These are phyloP conservation scores for Isoetes taiwanensis DNA, from an alignment of 75 land plant genomes.

Conservation along the genomic window DNA sequence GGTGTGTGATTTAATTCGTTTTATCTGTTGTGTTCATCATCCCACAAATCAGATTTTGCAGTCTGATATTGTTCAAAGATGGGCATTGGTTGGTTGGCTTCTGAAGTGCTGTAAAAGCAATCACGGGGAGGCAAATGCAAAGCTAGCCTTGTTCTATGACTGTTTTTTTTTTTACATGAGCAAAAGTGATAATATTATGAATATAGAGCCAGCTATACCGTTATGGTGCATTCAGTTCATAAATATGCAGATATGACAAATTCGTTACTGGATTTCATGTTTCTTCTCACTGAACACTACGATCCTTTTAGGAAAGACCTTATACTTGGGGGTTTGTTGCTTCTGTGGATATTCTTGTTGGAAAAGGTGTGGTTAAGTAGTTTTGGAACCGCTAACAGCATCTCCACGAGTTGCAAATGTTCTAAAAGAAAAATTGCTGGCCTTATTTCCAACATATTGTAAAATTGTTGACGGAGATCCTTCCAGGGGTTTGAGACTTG, in stretches of 20 bases:
- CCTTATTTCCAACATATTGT: constrained; percentile 12
- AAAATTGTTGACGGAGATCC: constrained; percentile 11
- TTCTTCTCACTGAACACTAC: constrained; percentile 63
- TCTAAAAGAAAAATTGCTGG: constrained; percentile 43
- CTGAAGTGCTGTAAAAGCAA: constrained; percentile 58
- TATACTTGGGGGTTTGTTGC: constrained; percentile 38
- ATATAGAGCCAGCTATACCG: constrained; percentile 86
- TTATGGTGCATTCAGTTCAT: constrained; percentile 77
- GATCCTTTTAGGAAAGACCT: constrained; percentile 44
- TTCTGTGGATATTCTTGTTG: constrained; percentile 40
- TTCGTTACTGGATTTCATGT: constrained; percentile 77
- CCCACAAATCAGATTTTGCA: constrained; percentile 85
- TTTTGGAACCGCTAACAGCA: constrained; percentile 36
- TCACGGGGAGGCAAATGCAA: constrained; percentile 56
- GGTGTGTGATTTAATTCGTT: constrained; percentile 66
- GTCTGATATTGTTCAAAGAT: constrained; percentile 68
- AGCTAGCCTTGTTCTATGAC: constrained; percentile 87
- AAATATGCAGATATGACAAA: constrained; percentile 62
- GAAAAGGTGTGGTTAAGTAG: constrained; percentile 61
- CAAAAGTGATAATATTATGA: constrained; percentile 72
- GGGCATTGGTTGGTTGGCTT: constrained; percentile 96
- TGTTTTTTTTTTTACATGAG: constrained; percentile 88
- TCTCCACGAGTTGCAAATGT: constrained; percentile 29
- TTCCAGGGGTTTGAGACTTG: constrained; percentile 7
- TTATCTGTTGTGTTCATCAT: constrained; percentile 78